Conservation (phyloP, 2,329 filamentous ascomycete species). For the Metarhizium robertsii region DNA sequence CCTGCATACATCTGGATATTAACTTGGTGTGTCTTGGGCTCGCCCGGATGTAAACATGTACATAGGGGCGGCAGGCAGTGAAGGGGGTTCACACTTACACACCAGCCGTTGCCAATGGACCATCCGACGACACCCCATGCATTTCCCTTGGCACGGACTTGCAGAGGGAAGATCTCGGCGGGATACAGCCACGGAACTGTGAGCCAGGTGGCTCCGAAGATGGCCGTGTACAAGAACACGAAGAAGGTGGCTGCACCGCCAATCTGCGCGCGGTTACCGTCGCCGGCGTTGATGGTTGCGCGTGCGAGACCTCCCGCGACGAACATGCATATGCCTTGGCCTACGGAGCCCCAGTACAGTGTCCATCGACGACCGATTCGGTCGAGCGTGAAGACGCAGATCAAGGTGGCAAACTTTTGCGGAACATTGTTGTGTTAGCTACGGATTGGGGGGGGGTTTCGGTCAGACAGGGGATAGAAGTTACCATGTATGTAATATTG, state of each 20-base stretch:
- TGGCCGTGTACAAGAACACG: slow-evolving; percentile 47
- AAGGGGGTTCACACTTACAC: slow-evolving; percentile 57
- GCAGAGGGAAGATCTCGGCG: slow-evolving; percentile 47
- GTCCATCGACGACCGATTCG: slow-evolving; percentile 61
- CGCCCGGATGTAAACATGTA: too few relatives aligned
- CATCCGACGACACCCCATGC: slow-evolving; percentile 50
- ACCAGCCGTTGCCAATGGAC: slow-evolving; percentile 48
- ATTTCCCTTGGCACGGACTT: slow-evolving; percentile 49
- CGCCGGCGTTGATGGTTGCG: slow-evolving; percentile 31
- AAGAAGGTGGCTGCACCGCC: slow-evolving; percentile 60
- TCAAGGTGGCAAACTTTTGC: slow-evolving; percentile 46
- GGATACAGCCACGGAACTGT: slow-evolving; percentile 55
- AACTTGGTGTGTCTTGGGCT: too few relatives aligned
- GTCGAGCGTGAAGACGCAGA: slow-evolving; percentile 62
- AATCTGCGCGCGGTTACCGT: slow-evolving; percentile 38
- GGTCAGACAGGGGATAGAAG: not conserved
- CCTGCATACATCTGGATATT: slow-evolving; percentile 7
- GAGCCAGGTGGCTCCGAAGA: slow-evolving; percentile 36
- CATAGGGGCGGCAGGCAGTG: not conserved
- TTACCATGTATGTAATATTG: slow-evolving; percentile 39
- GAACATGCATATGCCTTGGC: slow-evolving; percentile 58
- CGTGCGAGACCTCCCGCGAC: slow-evolving; percentile 54
- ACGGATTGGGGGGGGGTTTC: not conserved
- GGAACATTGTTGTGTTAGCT: not conserved
- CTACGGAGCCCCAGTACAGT: slow-evolving; percentile 57